These are phyloP conservation scores for Globisporangium parvum DNA, from an alignment of 352 stramenopile genomes.

Conservation along the genomic window DNA sequence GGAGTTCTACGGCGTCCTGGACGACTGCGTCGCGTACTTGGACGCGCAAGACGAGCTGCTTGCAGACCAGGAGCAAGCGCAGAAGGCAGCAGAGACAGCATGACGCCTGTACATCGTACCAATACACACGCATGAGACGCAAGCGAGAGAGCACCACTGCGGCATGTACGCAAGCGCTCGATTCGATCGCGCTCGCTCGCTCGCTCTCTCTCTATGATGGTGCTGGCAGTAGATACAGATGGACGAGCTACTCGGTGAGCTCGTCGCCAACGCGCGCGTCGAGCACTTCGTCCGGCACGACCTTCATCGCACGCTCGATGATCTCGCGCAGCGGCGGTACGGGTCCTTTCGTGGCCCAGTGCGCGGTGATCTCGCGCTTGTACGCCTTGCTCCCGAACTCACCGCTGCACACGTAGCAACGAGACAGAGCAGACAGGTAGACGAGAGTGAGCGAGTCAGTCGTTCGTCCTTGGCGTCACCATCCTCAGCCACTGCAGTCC, in stretches of 20 bases:
- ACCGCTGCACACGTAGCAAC: conserved; percentile 32
- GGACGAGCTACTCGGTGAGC: conserved; percentile 6
- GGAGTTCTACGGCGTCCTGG: conserved; percentile 55
- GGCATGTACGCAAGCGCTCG: not conserved
- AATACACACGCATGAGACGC: no score
- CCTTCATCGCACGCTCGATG: conserved; percentile 63
- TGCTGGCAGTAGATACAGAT: conserved; percentile 4
- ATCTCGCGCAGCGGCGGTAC: conserved; percentile 64
- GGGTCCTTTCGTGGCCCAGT: conserved; percentile 58
- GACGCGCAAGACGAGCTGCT: conserved; percentile 14
- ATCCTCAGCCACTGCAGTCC: not conserved
- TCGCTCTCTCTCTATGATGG: conserved; percentile 5
- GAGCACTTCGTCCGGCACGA: conserved; percentile 64
- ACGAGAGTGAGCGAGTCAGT: not conserved
- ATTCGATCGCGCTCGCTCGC: not conserved
- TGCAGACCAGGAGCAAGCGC: conserved; percentile 2
- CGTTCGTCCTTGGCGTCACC: not conserved
- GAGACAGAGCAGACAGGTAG: not conserved
- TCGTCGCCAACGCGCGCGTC: conserved; percentile 67
- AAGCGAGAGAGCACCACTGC: not conserved
- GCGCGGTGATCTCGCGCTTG: conserved; percentile 66
- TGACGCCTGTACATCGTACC: no score
- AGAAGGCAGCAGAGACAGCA: no score
- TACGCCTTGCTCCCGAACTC: conserved; percentile 77
- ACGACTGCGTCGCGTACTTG: conserved; percentile 40